Evolutionary conservation across 1,284 basidiomycete genomes (phyloP).

Genomic region (Gomphus bonarii): DNA sequence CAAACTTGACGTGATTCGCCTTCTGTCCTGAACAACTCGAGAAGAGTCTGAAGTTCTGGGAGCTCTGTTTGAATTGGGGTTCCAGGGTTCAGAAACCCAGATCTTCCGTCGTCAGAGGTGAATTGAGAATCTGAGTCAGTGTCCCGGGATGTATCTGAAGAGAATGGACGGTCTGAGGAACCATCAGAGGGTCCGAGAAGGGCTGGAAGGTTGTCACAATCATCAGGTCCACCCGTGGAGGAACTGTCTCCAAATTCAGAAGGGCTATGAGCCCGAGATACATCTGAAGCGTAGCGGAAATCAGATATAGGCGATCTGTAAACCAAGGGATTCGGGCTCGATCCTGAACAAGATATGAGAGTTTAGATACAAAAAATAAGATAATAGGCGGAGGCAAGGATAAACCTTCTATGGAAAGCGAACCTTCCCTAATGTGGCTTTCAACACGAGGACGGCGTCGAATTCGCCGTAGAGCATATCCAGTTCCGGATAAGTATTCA

Average conservation of each 20-base stretch:
- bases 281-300: background rate
- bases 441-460: background rate
- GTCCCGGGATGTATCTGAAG: background rate
- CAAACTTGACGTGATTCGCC: background rate
- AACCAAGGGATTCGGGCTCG: background rate
- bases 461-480: background rate
- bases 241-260: background rate
- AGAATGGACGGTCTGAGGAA: constrained; percentile 1
- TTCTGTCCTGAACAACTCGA: background rate
- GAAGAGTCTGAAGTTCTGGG: constrained; percentile 3
- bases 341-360: background rate
- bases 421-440: background rate
- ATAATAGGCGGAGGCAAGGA: background rate
- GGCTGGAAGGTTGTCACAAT: constrained; percentile 3
- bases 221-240: background rate
- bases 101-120: background rate
- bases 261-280: background rate
- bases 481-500: background rate
- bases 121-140: background rate
- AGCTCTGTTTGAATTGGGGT: constrained; percentile 9
- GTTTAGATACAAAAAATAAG: background rate
- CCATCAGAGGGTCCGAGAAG: constrained; percentile 5
- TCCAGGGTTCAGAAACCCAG: constrained; percentile 8
- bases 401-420: background rate
- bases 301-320: background rate